Percentiles rank a stretch among this genome's conserved stretches.
These are phyloP conservation scores for Talaromyces sp. DNA, from an alignment of 2,329 filamentous ascomycete genomes.

Conservation along the genomic window DNA sequence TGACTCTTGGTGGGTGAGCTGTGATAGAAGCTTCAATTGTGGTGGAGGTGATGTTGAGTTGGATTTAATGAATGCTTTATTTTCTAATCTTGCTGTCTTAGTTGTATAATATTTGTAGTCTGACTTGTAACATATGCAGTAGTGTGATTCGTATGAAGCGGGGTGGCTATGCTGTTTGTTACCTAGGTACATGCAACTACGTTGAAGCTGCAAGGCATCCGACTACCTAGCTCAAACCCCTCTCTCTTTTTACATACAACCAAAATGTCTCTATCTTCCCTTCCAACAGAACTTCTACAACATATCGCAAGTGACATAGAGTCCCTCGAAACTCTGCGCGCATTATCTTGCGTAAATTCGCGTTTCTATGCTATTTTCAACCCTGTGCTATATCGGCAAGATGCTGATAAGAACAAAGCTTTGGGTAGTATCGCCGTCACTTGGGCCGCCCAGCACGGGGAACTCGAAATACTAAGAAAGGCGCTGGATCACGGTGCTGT, in stretches of 20 bases:
- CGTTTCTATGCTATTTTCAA: not conserved
- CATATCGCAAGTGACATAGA: not conserved
- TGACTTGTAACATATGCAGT: not conserved
- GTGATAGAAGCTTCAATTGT: not conserved
- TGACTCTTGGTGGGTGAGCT: slow-evolving; percentile 1
- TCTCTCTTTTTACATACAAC: too few relatives aligned
- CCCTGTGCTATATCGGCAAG: not conserved
- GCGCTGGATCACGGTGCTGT: not conserved
- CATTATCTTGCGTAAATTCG: not conserved
- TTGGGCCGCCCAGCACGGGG: not conserved
- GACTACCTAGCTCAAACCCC: too few relatives aligned
- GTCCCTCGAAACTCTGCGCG: not conserved
- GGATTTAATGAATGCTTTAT: slow-evolving; percentile 6
- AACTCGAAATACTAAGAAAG: not conserved
- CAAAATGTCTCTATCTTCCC: not conserved
- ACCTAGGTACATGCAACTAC: too few relatives aligned
- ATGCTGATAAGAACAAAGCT: not conserved
- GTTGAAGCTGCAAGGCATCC: too few relatives aligned
- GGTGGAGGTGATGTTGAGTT: slow-evolving; percentile 1
- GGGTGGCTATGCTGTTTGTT: too few relatives aligned
- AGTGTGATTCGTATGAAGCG: too few relatives aligned
- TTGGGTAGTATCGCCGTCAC: not conserved
- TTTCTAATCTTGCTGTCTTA: not conserved
- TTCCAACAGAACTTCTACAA: not conserved
- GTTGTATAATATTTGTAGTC: not conserved